Base-by-base conservation (phyloP, 2,329 filamentous ascomycete genomes). In the Penicillium sp. region DNA sequence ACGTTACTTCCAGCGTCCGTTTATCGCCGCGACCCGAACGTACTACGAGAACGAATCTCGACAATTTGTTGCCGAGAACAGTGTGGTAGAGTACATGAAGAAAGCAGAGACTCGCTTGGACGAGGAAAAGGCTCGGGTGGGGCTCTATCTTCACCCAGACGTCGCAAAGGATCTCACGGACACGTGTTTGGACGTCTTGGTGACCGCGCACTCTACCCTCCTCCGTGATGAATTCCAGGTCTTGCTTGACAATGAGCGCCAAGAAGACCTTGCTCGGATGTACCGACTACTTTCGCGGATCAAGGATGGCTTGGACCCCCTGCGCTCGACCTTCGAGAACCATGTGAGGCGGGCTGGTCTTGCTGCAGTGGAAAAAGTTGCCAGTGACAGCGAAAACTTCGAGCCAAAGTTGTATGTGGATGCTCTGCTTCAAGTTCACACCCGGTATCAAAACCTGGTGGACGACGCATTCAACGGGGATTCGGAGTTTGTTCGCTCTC, bases 81-180 rank as follows among this genome's bases (percentile, higher is more conserved):
- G 87, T 54, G 90, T 98, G 4, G 90, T 98, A 32, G 93, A 98
- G 66, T 98, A 97, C 73, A 97, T 98, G 93, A 97, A 97, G 77
- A 98, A 98, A 79, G 94, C 93, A 0, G 91, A 97, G 72, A 73
- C 82, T 37, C 84, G 93, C 29, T 73, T 98, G 51, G 82, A 88
- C 6, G 93, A 98, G 70, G 93, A 98, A 70, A 93, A 95, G 72
- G 88, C 91, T 65, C 88, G 93, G 26, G 93, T 98, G 8, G 83
- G 83, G 56, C 82, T 97, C 64, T 98, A 95, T 64, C 78, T 98
- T 39, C 89, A 97, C 62, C 82, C 83, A 33, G 93, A 98, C 69
- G 96, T 97, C 49, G 86, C 88, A 58, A 74, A 83, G 6, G 84
- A 84, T 12, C 75, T 98, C 46, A 95, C 90, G 74, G 89, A 88